phyloP scores from a whole-genome alignment of 2,329 filamentous ascomycete genomes.

The Myriangium duriaei region DNA sequence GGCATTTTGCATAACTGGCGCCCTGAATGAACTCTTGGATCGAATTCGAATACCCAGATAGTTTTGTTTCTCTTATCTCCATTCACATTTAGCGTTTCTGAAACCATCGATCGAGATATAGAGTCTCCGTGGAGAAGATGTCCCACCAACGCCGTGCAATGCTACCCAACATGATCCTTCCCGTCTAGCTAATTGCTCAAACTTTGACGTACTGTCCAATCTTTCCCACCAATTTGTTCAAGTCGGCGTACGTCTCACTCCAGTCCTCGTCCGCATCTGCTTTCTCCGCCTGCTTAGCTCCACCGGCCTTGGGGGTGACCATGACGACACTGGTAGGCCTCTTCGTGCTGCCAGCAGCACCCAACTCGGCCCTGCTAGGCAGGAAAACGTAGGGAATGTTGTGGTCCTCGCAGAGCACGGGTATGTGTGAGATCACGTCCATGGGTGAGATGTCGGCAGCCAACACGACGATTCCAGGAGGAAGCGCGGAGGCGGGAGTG shows the following conservation, averaged over 20 bases:
- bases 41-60: not conserved
- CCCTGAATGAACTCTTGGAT: not conserved
- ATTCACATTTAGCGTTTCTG: not conserved
- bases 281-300: constrained; percentile 38
- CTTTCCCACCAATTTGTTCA: constrained; percentile 48
- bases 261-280: constrained; percentile 34
- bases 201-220: constrained; percentile 45
- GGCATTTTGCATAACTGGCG: not conserved
- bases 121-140: too few species aligned
- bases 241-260: constrained; percentile 33
- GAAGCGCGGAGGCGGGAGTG: constrained; percentile 36
- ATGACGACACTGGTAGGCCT: constrained; percentile 93
- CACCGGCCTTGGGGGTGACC: constrained; percentile 44
- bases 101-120: too few species aligned
- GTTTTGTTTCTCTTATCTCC: not conserved
- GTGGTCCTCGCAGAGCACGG: constrained; percentile 96
- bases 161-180: not conserved
- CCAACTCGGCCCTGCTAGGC: constrained; percentile 80
- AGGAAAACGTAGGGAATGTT: constrained; percentile 96
- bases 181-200: constrained; percentile 16
- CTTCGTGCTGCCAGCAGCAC: constrained; percentile 88
- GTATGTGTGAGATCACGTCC: constrained; percentile 97
- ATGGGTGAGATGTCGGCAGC: constrained; percentile 96
- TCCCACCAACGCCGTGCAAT: not conserved
- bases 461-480: constrained; percentile 70